A percentile compares a stretch with the other conserved stretches of the same genome.
phyloP scores from a whole-genome alignment of 352 stramenopile genomes.

The Phytopythium chamaehyphon region DNA sequence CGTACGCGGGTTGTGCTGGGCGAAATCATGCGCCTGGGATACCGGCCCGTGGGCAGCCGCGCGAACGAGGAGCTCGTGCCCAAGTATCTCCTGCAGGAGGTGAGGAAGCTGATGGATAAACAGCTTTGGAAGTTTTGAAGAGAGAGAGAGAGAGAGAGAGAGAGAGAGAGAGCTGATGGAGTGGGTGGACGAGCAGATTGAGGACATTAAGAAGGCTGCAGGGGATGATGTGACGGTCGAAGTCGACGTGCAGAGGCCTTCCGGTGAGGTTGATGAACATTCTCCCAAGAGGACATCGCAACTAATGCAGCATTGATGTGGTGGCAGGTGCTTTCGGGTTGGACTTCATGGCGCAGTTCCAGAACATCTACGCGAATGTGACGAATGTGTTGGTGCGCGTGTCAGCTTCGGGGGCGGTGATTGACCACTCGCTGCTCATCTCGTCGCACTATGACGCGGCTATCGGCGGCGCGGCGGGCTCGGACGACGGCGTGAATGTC shows the following conservation, averaged over 20 bases:
- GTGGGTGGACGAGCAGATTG: slow-evolving; percentile 28
- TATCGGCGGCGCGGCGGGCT: slow-evolving; percentile 61
- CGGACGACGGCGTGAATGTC: slow-evolving; percentile 76
- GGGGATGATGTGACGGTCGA: slow-evolving; percentile 34
- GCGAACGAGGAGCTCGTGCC: slow-evolving; percentile 69
- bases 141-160: background rate
- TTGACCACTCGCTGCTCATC: slow-evolving; percentile 59
- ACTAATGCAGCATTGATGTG: background rate
- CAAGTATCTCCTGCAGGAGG: slow-evolving; percentile 45
- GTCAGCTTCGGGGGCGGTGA: slow-evolving; percentile 16
- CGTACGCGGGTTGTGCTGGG: slow-evolving; percentile 57
- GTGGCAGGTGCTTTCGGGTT: slow-evolving; percentile 58
- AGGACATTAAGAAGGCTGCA: slow-evolving; percentile 39
- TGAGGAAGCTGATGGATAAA: too few species aligned
- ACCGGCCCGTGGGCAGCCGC: slow-evolving; percentile 53
- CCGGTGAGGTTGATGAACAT: too few species aligned
- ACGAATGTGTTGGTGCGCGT: slow-evolving; percentile 78
- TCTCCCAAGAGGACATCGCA: too few species aligned
- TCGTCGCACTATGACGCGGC: slow-evolving; percentile 80
- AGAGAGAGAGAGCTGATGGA: background rate
- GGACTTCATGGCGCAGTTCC: slow-evolving; percentile 75
- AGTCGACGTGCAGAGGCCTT: slow-evolving; percentile 62
- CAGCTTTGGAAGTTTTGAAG: too few species aligned
- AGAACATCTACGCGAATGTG: slow-evolving; percentile 85
- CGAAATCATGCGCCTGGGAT: slow-evolving; percentile 69